Evolutionary conservation across 495 filamentous ascomycete species (phyloP).

Genomic region (Copromyces sp.): DNA sequence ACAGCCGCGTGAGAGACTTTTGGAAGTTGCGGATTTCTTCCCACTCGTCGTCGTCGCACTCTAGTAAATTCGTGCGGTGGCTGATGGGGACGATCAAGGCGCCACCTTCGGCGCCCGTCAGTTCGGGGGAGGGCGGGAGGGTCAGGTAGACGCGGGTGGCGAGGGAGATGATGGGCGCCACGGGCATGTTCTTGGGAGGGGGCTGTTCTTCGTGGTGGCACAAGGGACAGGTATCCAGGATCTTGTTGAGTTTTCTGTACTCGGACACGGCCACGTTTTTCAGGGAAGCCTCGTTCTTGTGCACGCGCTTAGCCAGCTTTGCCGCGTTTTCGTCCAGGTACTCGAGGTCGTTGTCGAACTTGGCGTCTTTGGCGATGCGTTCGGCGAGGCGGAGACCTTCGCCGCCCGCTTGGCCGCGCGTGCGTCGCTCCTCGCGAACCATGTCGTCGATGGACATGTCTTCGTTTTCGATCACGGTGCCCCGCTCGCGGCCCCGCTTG

Average conservation of each 20-base stretch:
- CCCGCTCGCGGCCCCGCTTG: slow-evolving; percentile 69
- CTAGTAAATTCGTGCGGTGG: slow-evolving; percentile 81
- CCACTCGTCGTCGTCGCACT: slow-evolving; percentile 99
- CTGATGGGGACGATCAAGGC: slow-evolving; percentile 83
- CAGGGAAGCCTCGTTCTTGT: slow-evolving; percentile 79
- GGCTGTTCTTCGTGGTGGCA: slow-evolving; percentile 87
- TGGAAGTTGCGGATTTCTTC: slow-evolving; percentile 99
- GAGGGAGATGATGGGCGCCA: slow-evolving; percentile 82
- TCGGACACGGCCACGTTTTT: slow-evolving; percentile 82
- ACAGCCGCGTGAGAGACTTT: slow-evolving; percentile 89
- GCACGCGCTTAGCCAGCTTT: slow-evolving; percentile 81
- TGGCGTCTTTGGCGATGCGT: slow-evolving; percentile 81
- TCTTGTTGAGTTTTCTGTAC: slow-evolving; percentile 80
- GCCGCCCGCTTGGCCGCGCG: slow-evolving; percentile 65
- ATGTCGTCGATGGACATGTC: slow-evolving; percentile 96
- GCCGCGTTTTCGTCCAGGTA: slow-evolving; percentile 96
- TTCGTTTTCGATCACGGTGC: slow-evolving; percentile 76
- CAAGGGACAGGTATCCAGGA: slow-evolving; percentile 80
- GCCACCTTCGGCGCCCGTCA: slow-evolving; percentile 57
- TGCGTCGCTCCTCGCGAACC: slow-evolving; percentile 84
- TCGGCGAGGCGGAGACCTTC: slow-evolving; percentile 79
- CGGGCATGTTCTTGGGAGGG: slow-evolving; percentile 49
- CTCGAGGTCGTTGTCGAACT: slow-evolving; percentile 88
- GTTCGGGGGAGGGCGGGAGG: slow-evolving; percentile 80
- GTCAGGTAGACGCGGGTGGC: slow-evolving; percentile 83